phyloP scores from a whole-genome alignment of 345 rosid genomes.

The Eucalyptus globulus region DNA sequence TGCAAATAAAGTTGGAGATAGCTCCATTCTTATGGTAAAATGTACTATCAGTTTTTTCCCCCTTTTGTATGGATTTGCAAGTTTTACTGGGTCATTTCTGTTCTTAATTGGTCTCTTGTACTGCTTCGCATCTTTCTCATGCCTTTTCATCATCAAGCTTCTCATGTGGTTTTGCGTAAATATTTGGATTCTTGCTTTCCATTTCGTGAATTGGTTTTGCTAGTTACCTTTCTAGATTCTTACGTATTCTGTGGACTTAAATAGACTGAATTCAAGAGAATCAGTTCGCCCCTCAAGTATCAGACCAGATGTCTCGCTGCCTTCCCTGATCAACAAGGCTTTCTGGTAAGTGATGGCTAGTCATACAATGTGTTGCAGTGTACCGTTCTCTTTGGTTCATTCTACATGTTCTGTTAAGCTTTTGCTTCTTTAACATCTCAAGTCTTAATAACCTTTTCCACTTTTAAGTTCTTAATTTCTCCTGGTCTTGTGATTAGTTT shows the following conservation, averaged over 20 bases:
- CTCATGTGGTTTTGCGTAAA: not conserved
- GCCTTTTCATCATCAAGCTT: not conserved
- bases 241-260: not conserved
- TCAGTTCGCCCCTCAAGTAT: conserved; percentile 80
- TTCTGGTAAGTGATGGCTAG: conserved; percentile 43
- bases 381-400: not conserved
- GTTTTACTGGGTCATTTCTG: not conserved
- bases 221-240: not conserved
- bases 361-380: not conserved
- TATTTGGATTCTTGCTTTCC: not conserved
- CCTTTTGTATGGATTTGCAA: not conserved
- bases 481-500: not conserved
- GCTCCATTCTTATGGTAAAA: not conserved
- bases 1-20: not conserved
- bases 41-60: not conserved
- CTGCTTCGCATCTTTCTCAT: not conserved
- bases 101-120: not conserved
- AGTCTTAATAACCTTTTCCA: not conserved
- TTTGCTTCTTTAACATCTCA: not conserved
- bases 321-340: conserved; percentile 98
- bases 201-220: not conserved
- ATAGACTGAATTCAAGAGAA: conserved; percentile 86
- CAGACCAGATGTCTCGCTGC: conserved; percentile 96
- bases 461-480: not conserved
- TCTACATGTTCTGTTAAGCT: not conserved